Base-by-base conservation (phyloP, 306 rosid species). In the Potentilla sterilis region DNA sequence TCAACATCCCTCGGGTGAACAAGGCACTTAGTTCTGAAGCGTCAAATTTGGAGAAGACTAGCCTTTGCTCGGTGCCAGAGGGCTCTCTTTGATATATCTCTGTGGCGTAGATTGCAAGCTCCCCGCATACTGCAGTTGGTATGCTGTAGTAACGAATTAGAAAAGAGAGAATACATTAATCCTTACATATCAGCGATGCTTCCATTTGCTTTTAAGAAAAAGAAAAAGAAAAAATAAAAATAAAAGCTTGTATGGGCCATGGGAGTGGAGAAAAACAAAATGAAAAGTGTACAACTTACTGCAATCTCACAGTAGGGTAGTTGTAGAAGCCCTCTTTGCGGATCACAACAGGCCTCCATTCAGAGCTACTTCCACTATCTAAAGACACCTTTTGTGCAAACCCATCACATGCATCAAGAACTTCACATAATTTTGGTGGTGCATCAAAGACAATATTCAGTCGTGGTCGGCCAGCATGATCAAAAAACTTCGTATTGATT, bases 41-140 rank as follows among this genome's bases (percentile, higher is more conserved):
- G 35, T 92, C 96, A 24, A 84, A 90, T 78, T 85, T 86, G 47
- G 92, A 85, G 87, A 92, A 92, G 78, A 83, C 83, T 46, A 89
- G 82, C 80, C 86, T 83, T 62, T 90, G 89, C 77, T 78, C 86
- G 4, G 84, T 19, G 15, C 96, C 88, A 58, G 92, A 88, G 57
- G 88, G 74, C 74, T 96, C 96, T 76, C 81, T 92, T 79, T 89
- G 87, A 73, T 90, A 89, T 79, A 96, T 96, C 88, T 92, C 98
- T 9, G 99, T 91, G 0, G 90, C 90, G 21, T 90, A 92, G 59
- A 81, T 66, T 6, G 97, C 87, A 40, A 74, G 41, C 14, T 84
- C 80, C 51, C 79, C 87, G 10, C 54, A 76, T 66, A 84, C 85
- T 28, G 92, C 88, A 28, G 92, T 84, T 52, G 87, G 97, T 80